A percentile compares a stretch with the other conserved stretches of the same genome.
These are phyloP conservation scores for Termitomyces sp. DNA, from an alignment of 768 basidiomycete species.

Conservation along the genomic window DNA sequence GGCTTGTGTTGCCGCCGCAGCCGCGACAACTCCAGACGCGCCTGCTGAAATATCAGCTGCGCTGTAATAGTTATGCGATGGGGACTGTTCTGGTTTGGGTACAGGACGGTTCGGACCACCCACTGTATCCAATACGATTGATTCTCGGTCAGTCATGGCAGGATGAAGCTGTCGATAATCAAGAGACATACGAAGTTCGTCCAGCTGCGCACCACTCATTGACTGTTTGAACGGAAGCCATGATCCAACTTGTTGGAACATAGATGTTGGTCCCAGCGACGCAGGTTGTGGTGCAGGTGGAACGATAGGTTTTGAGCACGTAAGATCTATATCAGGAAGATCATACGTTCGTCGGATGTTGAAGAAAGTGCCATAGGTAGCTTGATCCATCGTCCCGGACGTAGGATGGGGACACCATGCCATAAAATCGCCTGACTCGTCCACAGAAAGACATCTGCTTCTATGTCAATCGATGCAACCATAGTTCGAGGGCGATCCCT, in stretches of 20 bases:
- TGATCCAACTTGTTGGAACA: constrained; percentile 34
- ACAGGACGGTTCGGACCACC: constrained; percentile 61
- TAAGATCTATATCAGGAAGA: constrained; percentile 47
- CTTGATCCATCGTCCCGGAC: constrained; percentile 28
- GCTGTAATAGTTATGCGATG: neutral
- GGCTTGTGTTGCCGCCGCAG: constrained; percentile 24
- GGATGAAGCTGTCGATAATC: neutral
- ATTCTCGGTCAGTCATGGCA: neutral
- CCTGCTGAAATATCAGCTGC: constrained; percentile 6
- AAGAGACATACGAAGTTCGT: constrained; percentile 43
- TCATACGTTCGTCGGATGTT: constrained; percentile 45
- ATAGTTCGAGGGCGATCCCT: constrained; percentile 1
- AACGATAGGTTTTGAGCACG: constrained; percentile 30
- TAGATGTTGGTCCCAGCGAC: constrained; percentile 48
- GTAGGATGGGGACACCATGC: constrained; percentile 31
- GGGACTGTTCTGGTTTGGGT: constrained; percentile 25
- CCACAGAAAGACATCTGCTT: constrained; percentile 12
- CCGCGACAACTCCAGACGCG: constrained; percentile 14
- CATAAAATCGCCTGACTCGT: constrained; percentile 46
- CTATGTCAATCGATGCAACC: neutral
- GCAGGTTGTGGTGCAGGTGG: constrained; percentile 62
- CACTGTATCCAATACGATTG: constrained; percentile 30
- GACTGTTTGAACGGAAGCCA: constrained; percentile 49
- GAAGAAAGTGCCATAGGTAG: constrained; percentile 55
- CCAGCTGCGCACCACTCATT: constrained; percentile 55